Evolutionary conservation across 2,329 filamentous ascomycete genomes (phyloP).

Genomic region (Ophiostoma himal-ulmi): DNA sequence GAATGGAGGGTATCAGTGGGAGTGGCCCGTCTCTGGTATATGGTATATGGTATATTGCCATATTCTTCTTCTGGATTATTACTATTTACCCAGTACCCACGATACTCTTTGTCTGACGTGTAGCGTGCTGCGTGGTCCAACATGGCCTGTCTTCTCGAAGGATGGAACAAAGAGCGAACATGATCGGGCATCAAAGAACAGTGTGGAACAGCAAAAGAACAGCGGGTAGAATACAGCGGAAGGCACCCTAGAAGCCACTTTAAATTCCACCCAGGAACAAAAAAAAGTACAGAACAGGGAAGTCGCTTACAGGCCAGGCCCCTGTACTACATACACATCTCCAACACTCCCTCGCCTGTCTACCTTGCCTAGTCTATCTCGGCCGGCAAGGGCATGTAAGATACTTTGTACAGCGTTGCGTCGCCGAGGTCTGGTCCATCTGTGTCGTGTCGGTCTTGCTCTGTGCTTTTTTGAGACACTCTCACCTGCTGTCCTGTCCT

Average conservation of each 20-base stretch:
- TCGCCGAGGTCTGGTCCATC: neutral
- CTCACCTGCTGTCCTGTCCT: neutral
- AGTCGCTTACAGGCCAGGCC: neutral
- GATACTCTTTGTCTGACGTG: neutral
- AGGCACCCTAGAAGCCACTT: neutral
- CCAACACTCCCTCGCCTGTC: neutral
- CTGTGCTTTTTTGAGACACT: neutral
- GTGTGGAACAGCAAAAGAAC: neutral
- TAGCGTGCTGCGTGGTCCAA: neutral
- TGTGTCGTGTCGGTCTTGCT: neutral
- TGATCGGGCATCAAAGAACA: neutral
- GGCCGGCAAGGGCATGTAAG: neutral
- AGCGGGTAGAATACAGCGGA: neutral
- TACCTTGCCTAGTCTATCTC: neutral
- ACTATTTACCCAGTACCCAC: neutral
- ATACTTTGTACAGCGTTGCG: neutral
- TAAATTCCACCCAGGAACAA: neutral
- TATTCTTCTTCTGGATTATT: neutral
- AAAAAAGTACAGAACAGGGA: neutral
- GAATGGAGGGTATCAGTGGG: slow-evolving; percentile 1
- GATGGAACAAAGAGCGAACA: neutral
- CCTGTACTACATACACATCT: too few species aligned
- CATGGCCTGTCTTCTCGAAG: neutral
- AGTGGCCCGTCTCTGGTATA: neutral
- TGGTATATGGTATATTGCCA: too few species aligned